Conservation (phyloP, 2,329 filamentous ascomycete species). For the Sporothrix globosa region DNA sequence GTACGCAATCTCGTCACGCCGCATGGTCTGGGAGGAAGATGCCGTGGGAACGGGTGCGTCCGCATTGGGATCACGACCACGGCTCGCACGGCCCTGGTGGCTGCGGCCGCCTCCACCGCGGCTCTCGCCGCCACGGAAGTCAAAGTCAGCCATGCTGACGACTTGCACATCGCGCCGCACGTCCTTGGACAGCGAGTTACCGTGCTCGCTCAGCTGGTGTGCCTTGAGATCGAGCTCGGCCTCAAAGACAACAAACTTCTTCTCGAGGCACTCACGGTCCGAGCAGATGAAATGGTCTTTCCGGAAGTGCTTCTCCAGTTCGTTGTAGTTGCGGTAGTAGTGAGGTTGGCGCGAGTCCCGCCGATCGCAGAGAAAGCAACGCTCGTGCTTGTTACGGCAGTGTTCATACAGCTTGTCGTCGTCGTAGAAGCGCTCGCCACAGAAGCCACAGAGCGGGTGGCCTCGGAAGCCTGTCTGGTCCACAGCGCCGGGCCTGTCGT, state of each 20-base stretch:
- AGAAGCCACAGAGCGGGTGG: conserved; percentile 93
- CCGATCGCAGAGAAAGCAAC: conserved; percentile 91
- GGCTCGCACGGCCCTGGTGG: conserved; percentile 51
- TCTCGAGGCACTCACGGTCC: conserved; percentile 87
- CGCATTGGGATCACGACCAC: conserved; percentile 84
- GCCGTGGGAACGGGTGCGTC: conserved; percentile 72
- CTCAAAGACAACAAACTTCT: conserved; percentile 97
- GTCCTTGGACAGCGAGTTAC: conserved; percentile 77
- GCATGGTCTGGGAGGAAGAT: conserved; percentile 72
- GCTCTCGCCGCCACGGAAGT: conserved; percentile 64
- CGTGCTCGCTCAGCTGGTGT: conserved; percentile 85
- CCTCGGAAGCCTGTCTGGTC: conserved; percentile 97
- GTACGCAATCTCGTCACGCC: conserved; percentile 86
- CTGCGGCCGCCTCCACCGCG: conserved; percentile 46
- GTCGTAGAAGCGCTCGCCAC: conserved; percentile 88
- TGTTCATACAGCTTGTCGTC: conserved; percentile 94
- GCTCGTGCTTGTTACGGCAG: conserved; percentile 90
- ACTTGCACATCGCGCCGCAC: conserved; percentile 78
- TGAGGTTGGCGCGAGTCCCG: conserved; percentile 71
- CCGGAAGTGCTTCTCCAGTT: conserved; percentile 82
- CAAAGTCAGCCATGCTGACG: conserved; percentile 86
- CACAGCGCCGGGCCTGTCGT: conserved; percentile 83
- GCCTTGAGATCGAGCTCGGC: conserved; percentile 94
- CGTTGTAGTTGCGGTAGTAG: conserved; percentile 88
- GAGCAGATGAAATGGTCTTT: conserved; percentile 84